A percentile compares a stretch with the other conserved stretches of the same genome.
Conservation (phyloP, 2,329 filamentous ascomycete species). For the Sarocladium kiliense region DNA sequence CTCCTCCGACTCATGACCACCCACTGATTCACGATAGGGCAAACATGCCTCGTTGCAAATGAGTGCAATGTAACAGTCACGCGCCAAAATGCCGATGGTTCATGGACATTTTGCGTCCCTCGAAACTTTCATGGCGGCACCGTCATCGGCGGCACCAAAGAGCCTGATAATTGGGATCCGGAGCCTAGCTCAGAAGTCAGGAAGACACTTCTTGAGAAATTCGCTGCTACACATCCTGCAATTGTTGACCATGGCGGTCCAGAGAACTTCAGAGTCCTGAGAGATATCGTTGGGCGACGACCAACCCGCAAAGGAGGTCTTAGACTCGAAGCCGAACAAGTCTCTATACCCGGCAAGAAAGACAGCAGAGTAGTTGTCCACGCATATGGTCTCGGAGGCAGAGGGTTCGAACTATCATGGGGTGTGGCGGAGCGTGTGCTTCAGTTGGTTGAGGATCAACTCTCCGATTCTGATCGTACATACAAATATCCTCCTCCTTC, state of each 20-base stretch:
- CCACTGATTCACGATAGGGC: constrained; percentile 18
- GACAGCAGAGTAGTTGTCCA: constrained; percentile 31
- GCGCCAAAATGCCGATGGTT: constrained; percentile 56
- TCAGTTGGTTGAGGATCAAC: neutral
- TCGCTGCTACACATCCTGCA: constrained; percentile 10
- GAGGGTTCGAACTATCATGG: constrained; percentile 54
- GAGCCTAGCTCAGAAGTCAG: constrained; percentile 41
- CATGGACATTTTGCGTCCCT: constrained; percentile 58
- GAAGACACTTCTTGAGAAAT: constrained; percentile 35
- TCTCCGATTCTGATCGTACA: constrained; percentile 2
- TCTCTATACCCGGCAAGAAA: neutral
- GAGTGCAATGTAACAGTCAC: constrained; percentile 41
- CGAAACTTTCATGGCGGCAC: constrained; percentile 57
- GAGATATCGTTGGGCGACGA: constrained; percentile 39
- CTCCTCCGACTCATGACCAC: neutral
- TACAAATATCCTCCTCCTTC: neutral
- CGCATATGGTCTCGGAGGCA: constrained; percentile 52
- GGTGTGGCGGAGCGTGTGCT: constrained; percentile 39
- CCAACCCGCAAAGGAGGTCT: constrained; percentile 41
- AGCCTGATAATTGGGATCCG: constrained; percentile 49
- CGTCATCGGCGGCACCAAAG: constrained; percentile 60
- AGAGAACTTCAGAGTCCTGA: constrained; percentile 27
- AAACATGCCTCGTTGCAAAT: constrained; percentile 29
- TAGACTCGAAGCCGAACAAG: constrained; percentile 48
- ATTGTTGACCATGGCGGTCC: neutral